Base-by-base conservation (phyloP, 805 yeast genomes). In the Zygosaccharomyces rouxii region DNA sequence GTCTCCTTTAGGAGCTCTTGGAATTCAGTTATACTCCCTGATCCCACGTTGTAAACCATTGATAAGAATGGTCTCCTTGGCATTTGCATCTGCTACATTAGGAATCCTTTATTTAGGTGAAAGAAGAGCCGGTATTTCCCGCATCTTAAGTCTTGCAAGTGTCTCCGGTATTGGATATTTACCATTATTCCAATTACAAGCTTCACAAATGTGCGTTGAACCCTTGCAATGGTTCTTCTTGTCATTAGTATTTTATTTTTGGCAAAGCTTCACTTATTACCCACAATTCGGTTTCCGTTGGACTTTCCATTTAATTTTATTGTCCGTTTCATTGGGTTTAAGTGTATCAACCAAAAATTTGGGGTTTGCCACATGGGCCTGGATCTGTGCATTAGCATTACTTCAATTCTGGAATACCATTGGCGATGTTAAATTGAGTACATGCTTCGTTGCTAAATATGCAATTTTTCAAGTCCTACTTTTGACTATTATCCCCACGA, bases 261-360 rank as follows among this genome's bases (percentile, higher is more conserved):
- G 75, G 72, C 77, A 77, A 58, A 71, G 70, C 56, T 71, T 77
- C 52, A 77, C 78, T 59, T 55, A 71, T 28, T 60, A 71, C n/a
- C 58, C 52, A 9, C 76, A 79, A 0, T 79, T 80, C 48, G 47
- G 76, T 2, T 59, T 53, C 29, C 53, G 59, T 29, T 88, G 95
- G 94, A 70, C 67, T 64, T 68, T 70, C 50, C 71, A 72, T 50
- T 57, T 85, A 48, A 74, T 1, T 55, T 75, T 31, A 66, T 83
- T 25, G 84, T 80, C 59, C 10, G 74, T 66, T 56, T 73, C 69
- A 3, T 70, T 78, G 56, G 96, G 79, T 13, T 76, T 73, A 40
- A 65, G 82, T 1, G 64, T 81, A 1, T 76, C 89, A 6, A 76
- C 85, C 3, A 86, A 87, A 60, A 78, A 81, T 75, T 76, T 84